Base-by-base conservation (phyloP, 2,329 filamentous ascomycete species). In the Cladosporium halotolerans region DNA sequence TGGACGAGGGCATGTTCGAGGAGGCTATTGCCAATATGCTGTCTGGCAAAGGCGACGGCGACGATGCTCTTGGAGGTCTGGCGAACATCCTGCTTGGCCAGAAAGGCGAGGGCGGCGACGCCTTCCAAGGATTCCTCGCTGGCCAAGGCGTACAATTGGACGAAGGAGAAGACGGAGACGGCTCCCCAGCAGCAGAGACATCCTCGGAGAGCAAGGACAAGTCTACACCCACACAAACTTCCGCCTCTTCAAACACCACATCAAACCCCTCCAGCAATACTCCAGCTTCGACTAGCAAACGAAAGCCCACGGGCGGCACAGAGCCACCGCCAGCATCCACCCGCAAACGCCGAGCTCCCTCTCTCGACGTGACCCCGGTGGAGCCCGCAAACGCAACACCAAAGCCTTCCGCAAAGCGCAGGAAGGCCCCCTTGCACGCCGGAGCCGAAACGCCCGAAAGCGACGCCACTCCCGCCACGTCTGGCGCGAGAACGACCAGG, bases 11-110 rank as follows among this genome's bases (percentile, higher is more conserved):
- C 11, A 68, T 70, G 10, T 66, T 77, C 45, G 68, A 76, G 49
- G 60, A 72, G 44, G 73, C 70, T 13, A 69, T 73, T 4, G 65
- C 69, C 58, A 69, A 74, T 47, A 75, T 77, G 73, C 63, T 75
- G 9, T 68, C 66, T 4, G 69, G 70, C 31, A 63, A 72, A n/a
- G 68, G 56, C 46, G 62, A 64, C 7, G 67, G 68, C 23, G 73
- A 74, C 45, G 73, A 73, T 13, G 70, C 73, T 52, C 64, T 70
- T 14, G 70, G 70, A 23, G 65, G 73, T 42, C 64, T 77, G 56
- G 70, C 73, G 28, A 69, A 71, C 34, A 68, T 67, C 9, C 64
- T 77, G 55, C 66, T 77, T 9, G 62, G 61, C 14, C 66, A 69
- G 16, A 33, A 49, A 10, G 52, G 42, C 23, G 52, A 34, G 23